Conservation (phyloP, 2,329 filamentous ascomycete species). For the Sclerotinia subarctica region DNA sequence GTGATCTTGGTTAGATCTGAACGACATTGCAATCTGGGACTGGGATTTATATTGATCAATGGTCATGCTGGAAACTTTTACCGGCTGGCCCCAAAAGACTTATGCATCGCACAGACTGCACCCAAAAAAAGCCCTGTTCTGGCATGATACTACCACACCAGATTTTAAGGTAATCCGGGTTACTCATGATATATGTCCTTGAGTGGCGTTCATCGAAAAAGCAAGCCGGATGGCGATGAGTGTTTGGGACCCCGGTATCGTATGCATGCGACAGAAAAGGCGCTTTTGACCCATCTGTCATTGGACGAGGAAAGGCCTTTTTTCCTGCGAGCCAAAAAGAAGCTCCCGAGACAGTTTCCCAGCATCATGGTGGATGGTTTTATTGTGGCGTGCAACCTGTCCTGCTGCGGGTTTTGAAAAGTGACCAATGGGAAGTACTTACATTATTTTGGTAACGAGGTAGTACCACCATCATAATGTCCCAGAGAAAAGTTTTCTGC, state of each 20-base stretch:
- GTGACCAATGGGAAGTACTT: background rate
- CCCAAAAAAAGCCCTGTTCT: background rate
- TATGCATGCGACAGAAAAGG: slow-evolving; percentile 15
- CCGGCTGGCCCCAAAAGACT: slow-evolving; percentile 7
- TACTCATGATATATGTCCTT: slow-evolving; percentile 18
- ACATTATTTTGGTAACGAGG: slow-evolving; percentile 14
- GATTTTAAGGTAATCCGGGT: background rate
- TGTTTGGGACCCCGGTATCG: background rate
- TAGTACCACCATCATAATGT: background rate
- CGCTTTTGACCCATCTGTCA: background rate
- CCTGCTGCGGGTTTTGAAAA: background rate
- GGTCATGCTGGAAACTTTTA: slow-evolving; percentile 21
- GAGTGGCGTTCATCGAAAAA: background rate
- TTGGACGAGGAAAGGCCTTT: background rate
- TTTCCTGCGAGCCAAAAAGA: background rate
- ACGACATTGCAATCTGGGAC: slow-evolving; percentile 17
- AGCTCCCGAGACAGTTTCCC: slow-evolving; percentile 17
- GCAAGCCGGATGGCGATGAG: background rate
- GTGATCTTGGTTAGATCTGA: slow-evolving; percentile 21
- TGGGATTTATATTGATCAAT: slow-evolving; percentile 14
- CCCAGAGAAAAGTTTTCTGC: background rate
- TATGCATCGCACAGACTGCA: slow-evolving; percentile 5
- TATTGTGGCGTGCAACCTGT: slow-evolving; percentile 11
- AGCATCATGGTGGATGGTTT: slow-evolving; percentile 1
- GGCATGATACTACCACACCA: slow-evolving; percentile 7